These are phyloP conservation scores for Penstemon newberryi DNA, from an alignment of 257 asterid genomes.

Conservation along the genomic window DNA sequence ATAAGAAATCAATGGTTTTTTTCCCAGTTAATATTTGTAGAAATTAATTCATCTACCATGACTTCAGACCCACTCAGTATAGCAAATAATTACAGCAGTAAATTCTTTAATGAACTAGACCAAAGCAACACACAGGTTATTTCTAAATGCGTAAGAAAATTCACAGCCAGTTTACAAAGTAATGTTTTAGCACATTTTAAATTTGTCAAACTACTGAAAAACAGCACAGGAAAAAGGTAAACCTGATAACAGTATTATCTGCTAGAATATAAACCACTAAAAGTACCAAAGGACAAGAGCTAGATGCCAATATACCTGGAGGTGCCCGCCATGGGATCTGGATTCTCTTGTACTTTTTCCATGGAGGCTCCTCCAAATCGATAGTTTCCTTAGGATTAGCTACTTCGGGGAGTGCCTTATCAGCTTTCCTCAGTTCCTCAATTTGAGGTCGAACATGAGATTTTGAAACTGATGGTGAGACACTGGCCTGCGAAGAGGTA, in stretches of 20 bases:
- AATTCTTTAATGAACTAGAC: constrained; percentile 4
- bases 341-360: constrained; percentile 61
- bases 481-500: constrained; percentile 40
- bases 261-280: not conserved
- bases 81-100: constrained; percentile 5
- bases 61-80: constrained; percentile 11
- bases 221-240: constrained; percentile 4
- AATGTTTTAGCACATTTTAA: constrained; percentile 22
- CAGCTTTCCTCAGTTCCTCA: constrained; percentile 43
- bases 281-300: constrained; percentile 23
- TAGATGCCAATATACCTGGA: constrained; percentile 59
- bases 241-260: constrained; percentile 1
- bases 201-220: constrained; percentile 12
- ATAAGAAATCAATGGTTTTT: not conserved
- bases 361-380: constrained; percentile 60
- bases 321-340: constrained; percentile 81
- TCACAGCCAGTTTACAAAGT: not conserved
- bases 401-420: constrained; percentile 27
- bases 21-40: not conserved
- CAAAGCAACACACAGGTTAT: too few species aligned
- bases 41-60: constrained; percentile 7
- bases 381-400: constrained; percentile 40
- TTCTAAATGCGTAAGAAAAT: too few species aligned
- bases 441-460: constrained; percentile 31
- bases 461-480: constrained; percentile 36